phyloP scores from a whole-genome alignment of 352 stramenopile genomes.

The Sclerospora graminicola region DNA sequence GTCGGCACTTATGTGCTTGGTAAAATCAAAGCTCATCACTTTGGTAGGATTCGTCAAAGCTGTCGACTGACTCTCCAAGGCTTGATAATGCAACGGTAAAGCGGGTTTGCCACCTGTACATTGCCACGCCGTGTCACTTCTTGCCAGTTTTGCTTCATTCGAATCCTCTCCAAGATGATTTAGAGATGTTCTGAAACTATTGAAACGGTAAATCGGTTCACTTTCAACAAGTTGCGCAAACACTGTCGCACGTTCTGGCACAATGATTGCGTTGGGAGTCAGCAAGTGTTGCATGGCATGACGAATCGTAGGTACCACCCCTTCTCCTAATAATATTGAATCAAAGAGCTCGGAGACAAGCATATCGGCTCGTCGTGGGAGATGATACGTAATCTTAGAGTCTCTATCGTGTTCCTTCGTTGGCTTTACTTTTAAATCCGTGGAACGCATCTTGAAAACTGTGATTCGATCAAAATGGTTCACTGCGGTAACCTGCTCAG shows the following conservation, averaged over 20 bases:
- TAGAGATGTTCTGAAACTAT: slow-evolving; percentile 31
- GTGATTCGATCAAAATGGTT: slow-evolving; percentile 72
- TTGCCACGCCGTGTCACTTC: slow-evolving; percentile 41
- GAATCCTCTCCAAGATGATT: slow-evolving; percentile 9
- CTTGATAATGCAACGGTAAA: slow-evolving; percentile 53
- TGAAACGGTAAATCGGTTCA: slow-evolving; percentile 56
- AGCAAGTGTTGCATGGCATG: slow-evolving; percentile 68
- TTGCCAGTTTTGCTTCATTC: slow-evolving; percentile 25
- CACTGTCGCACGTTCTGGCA: slow-evolving; percentile 57
- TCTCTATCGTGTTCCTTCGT: slow-evolving; percentile 5
- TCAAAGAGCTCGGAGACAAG: slow-evolving; percentile 91
- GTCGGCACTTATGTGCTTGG: slow-evolving; percentile 13
- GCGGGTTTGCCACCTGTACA: slow-evolving; percentile 57
- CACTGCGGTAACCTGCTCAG: slow-evolving; percentile 46
- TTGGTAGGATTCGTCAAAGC: slow-evolving; percentile 29
- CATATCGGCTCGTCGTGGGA: slow-evolving; percentile 74
- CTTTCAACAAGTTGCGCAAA: slow-evolving; percentile 66
- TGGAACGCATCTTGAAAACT: slow-evolving; percentile 66
- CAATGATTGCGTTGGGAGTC: slow-evolving; percentile 38
- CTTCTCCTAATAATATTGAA: slow-evolving; percentile 85
- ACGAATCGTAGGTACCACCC: slow-evolving; percentile 73
- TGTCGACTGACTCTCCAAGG: slow-evolving; percentile 25
- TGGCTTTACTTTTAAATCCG: slow-evolving; percentile 38
- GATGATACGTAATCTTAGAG: slow-evolving; percentile 18
- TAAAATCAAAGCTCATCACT: slow-evolving; percentile 67